Evolutionary conservation across 2,329 filamentous ascomycete genomes (phyloP).

Genomic region (Fusarium paranaense): DNA sequence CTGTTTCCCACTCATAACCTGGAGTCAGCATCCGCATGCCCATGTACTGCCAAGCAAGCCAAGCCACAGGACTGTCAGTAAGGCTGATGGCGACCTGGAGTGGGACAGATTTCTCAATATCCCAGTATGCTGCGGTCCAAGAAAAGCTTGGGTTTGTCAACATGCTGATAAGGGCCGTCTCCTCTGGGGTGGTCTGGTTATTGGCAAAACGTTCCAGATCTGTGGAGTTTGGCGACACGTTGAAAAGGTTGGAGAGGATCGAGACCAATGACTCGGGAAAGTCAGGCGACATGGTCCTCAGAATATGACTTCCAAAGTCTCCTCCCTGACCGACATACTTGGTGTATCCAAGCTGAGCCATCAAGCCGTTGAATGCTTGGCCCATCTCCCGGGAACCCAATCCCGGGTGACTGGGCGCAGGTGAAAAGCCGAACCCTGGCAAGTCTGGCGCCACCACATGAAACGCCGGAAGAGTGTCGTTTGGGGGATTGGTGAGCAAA

Average conservation of each 20-base stretch:
- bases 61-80: constrained; percentile 20
- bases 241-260: constrained; percentile 4
- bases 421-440: constrained; percentile 59
- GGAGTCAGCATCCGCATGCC: constrained; percentile 11
- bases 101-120: constrained; percentile 8
- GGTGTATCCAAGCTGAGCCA: constrained; percentile 54
- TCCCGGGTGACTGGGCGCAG: constrained; percentile 37
- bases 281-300: constrained; percentile 8
- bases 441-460: constrained; percentile 60
- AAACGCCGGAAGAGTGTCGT: constrained; percentile 51
- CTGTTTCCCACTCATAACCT: constrained; percentile 13
- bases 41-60: constrained; percentile 20
- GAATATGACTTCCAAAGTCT: constrained; percentile 43
- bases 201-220: constrained; percentile 2
- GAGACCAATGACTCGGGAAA: background rate
- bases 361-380: constrained; percentile 51
- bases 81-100: constrained; percentile 4
- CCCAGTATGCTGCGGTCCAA: constrained; percentile 9
- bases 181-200: constrained; percentile 1
- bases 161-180: background rate
- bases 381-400: constrained; percentile 47
- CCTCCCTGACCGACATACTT: constrained; percentile 49
- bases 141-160: background rate
- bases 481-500: constrained; percentile 44
- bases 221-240: background rate